Conservation (phyloP, 1,284 basidiomycete species). For the Cryptococcus sp. region DNA sequence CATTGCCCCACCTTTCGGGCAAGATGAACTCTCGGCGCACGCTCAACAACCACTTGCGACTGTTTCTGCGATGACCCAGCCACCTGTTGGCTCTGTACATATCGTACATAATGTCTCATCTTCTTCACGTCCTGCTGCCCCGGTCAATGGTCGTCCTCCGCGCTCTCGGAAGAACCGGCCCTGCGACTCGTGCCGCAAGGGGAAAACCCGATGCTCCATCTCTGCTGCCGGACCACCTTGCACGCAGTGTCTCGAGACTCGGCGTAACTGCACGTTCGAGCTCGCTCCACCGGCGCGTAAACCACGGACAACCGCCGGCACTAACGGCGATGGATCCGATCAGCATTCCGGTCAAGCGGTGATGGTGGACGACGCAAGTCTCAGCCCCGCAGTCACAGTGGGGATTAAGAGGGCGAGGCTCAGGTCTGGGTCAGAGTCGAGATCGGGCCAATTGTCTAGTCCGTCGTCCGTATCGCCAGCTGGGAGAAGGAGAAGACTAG, state of each 20-base stretch:
- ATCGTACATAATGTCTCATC: background rate
- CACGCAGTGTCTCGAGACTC: slow-evolving; percentile 19
- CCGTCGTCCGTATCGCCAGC: background rate
- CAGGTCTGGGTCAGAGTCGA: too few relatives aligned
- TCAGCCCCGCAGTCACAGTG: too few relatives aligned
- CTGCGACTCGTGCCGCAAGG: slow-evolving; percentile 24
- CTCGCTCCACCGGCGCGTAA: slow-evolving; percentile 18
- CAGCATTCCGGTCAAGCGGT: too few relatives aligned
- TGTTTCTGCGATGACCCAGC: too few relatives aligned
- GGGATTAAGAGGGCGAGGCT: too few relatives aligned
- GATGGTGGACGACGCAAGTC: too few relatives aligned
- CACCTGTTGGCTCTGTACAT: background rate
- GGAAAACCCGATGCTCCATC: slow-evolving; percentile 27
- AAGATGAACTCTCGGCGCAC: too few relatives aligned
- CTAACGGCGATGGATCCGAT: background rate
- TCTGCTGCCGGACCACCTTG: slow-evolving; percentile 24
- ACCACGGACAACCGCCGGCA: slow-evolving; percentile 1
- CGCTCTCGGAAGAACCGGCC: slow-evolving; percentile 26
- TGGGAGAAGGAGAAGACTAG: slow-evolving; percentile 8
- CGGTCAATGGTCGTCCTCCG: slow-evolving; percentile 12
- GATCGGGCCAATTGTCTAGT: background rate
- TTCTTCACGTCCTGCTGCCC: background rate
- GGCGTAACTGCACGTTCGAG: slow-evolving; percentile 23
- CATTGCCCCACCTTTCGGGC: too few relatives aligned
- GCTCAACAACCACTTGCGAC: too few relatives aligned